Percentiles rank a stretch among this genome's conserved stretches.
Conservation (phyloP, 2,329 filamentous ascomycete genomes). For the Decorospora gaudefroyi region DNA sequence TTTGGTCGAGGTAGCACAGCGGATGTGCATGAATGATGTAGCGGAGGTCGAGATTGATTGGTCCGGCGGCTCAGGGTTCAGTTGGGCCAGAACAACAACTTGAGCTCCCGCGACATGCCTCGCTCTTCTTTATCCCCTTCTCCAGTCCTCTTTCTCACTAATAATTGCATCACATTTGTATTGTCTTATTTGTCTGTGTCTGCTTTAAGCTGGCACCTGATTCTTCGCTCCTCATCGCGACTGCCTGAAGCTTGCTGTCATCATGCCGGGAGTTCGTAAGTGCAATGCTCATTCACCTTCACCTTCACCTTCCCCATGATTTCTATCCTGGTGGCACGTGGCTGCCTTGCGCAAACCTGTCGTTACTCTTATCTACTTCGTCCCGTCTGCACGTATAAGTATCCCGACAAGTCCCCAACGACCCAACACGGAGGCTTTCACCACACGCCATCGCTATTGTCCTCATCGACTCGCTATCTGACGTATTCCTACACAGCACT, state of each 20-base stretch:
- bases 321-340: neutral
- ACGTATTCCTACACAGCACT: slow-evolving; percentile 34
- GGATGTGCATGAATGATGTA: slow-evolving; percentile 20
- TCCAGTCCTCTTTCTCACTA: slow-evolving; percentile 5
- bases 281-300: slow-evolving; percentile 22
- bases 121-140: slow-evolving; percentile 11
- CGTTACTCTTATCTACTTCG: neutral
- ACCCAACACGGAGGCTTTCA: neutral
- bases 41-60: slow-evolving; percentile 25
- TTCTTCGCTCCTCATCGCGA: neutral
- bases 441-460: neutral
- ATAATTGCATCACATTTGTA: slow-evolving; percentile 5
- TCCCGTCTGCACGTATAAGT: neutral
- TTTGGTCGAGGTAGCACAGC: slow-evolving; percentile 21
- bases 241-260: slow-evolving; percentile 13
- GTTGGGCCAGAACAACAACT: slow-evolving; percentile 12
- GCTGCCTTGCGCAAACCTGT: neutral
- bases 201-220: neutral
- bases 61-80: slow-evolving; percentile 14
- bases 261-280: slow-evolving; percentile 50
- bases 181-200: neutral
- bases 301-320: slow-evolving; percentile 10
- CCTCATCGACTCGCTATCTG: slow-evolving; percentile 6
- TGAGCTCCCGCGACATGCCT: slow-evolving; percentile 22
- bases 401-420: neutral